Evolutionary conservation across 257 asterid genomes (phyloP).

Genomic region (Nemophila menziesii): DNA sequence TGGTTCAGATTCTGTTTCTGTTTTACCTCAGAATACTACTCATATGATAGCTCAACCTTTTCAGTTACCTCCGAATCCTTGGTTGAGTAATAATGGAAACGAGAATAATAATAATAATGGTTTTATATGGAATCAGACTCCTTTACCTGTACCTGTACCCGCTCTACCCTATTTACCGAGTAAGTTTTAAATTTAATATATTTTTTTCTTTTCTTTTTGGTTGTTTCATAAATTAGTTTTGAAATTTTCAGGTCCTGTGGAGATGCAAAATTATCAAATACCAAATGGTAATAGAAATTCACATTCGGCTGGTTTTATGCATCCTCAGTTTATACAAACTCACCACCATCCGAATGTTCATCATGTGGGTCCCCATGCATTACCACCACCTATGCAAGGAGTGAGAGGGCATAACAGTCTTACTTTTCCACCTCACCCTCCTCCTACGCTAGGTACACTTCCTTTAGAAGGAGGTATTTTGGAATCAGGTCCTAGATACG

Average conservation of each 20-base stretch:
- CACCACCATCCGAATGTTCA: slow-evolving; percentile 28
- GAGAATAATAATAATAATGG: slow-evolving; percentile 32
- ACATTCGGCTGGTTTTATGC: slow-evolving; percentile 30
- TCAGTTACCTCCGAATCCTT: slow-evolving; percentile 49
- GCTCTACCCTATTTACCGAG: slow-evolving; percentile 32
- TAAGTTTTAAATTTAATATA: slow-evolving; percentile 16
- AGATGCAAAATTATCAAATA: slow-evolving; percentile 40
- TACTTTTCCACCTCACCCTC: slow-evolving; percentile 35
- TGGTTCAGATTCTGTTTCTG: slow-evolving; percentile 31
- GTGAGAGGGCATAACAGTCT: slow-evolving; percentile 37
- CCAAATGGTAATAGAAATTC: slow-evolving; percentile 13
- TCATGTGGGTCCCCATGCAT: slow-evolving; percentile 22
- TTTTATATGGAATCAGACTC: slow-evolving; percentile 54
- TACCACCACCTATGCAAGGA: slow-evolving; percentile 42
- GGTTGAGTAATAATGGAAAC: slow-evolving; percentile 44
- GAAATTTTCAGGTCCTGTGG: slow-evolving; percentile 18
- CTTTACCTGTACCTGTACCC: no score
- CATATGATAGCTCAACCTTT: slow-evolving; percentile 35
- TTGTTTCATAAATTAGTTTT: background rate
- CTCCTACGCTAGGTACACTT: slow-evolving; percentile 34
- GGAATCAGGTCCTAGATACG: slow-evolving; percentile 38
- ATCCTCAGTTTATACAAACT: slow-evolving; percentile 36
- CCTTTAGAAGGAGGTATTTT: slow-evolving; percentile 38
- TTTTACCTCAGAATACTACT: slow-evolving; percentile 23
- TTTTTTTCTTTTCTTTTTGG: background rate